Evolutionary conservation across 129 eudicot genomes (phyloP), one percentile per base, ranked within the genome.

Genomic region (Chrysanthemum makinoi): DNA sequence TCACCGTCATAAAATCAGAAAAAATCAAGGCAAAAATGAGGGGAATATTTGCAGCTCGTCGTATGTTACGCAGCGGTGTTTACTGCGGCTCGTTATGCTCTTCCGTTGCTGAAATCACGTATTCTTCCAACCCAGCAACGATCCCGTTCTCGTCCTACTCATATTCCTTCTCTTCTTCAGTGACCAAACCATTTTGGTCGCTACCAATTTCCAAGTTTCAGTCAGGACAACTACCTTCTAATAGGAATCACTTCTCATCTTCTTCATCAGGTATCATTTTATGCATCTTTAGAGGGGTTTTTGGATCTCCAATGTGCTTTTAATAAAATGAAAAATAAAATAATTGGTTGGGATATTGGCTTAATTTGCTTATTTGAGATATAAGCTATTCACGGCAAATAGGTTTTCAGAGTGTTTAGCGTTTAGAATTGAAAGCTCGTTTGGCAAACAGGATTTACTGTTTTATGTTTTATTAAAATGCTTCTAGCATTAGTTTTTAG

Each of bases 11-110:
- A 26, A 26, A 50, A 20, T 55, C 10, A 15, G 18, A 5, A 43
- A 2, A 22, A 5, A 66, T 2, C 12, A 3, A 47, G 13, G 56
- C 30, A 47, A 44, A 77, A 61, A 77, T 77, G 81, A 77, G 81
- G 77, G 72, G 53, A 62, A 64, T 77, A 30, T 77, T 77, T 12
- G 81, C 72, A 4, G 76, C 33, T 55, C 81, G 81, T 77, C 77
- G 81, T 17, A 64, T 77, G 77, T 17, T 77, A 17, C 77, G 81
- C 15, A 70, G 71, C 65, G 81, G 81, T 54, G 72, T 77, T 71
- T 77, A 77, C 52, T 77, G 81, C 22, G 81, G 81, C 8, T 77
- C 81, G 10, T 1, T 77, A 0, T 77, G 62, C 20, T 77, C 81
- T 10, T 77, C 81, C 56, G 24, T 64, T 14, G 59, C 28, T 70